Evolutionary conservation across 2,329 filamentous ascomycete species (phyloP).

Genomic region (Diaporthe eres): DNA sequence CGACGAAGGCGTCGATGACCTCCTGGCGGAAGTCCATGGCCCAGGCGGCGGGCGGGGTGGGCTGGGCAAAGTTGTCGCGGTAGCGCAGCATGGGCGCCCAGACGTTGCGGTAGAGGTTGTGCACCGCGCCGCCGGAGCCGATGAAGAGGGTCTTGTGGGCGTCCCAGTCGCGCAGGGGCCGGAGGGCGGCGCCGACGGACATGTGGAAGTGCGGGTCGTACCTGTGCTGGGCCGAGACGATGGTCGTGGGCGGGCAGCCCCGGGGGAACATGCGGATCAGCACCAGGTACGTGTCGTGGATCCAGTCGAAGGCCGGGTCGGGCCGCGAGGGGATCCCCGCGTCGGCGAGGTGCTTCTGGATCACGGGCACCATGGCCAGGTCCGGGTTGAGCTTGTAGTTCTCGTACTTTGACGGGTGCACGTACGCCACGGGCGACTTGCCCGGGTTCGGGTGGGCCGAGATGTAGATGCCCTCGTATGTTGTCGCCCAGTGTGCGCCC

Average conservation of each 20-base stretch:
- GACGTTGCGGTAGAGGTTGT: slow-evolving; percentile 78
- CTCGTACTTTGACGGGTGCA: slow-evolving; percentile 75
- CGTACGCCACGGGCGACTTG: slow-evolving; percentile 77
- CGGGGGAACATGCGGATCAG: slow-evolving; percentile 78
- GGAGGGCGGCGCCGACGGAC: slow-evolving; percentile 69
- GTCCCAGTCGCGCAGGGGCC: slow-evolving; percentile 65
- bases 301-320: slow-evolving; percentile 76
- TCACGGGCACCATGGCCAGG: slow-evolving; percentile 63
- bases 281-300: slow-evolving; percentile 79
- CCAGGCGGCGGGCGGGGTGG: slow-evolving; percentile 69
- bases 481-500: slow-evolving; percentile 77
- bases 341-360: slow-evolving; percentile 62
- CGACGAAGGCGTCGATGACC: slow-evolving; percentile 71
- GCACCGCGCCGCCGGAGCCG: slow-evolving; percentile 74
- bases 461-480: slow-evolving; percentile 70
- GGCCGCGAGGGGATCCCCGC: slow-evolving; percentile 67
- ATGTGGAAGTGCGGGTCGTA: slow-evolving; percentile 61
- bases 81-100: slow-evolving; percentile 76
- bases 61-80: slow-evolving; percentile 73
- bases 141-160: slow-evolving; percentile 66
- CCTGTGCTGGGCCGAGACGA: slow-evolving; percentile 57
- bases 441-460: slow-evolving; percentile 70
- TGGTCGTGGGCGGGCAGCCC: slow-evolving; percentile 75
- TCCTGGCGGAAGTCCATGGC: slow-evolving; percentile 77
- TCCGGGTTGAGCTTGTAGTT: slow-evolving; percentile 74